These are phyloP conservation scores for Rubia tinctorum DNA, from an alignment of 305 asterid species.

Conservation along the genomic window DNA sequence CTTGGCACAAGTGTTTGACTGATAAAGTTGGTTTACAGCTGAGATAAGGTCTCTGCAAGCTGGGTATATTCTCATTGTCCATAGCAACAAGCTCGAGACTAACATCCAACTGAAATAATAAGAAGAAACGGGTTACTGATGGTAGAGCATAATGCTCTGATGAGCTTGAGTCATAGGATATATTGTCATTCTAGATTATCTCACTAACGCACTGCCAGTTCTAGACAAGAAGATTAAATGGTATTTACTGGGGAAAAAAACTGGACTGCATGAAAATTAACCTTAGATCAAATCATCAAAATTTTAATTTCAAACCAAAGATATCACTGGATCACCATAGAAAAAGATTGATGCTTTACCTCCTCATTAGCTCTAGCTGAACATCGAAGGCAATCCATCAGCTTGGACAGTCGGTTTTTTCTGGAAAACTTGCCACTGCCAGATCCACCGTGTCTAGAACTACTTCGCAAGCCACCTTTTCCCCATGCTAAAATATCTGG, in stretches of 20 bases:
- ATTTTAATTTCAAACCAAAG: neutral
- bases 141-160: neutral
- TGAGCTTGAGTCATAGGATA: neutral
- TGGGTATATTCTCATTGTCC: slow-evolving; percentile 68
- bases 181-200: slow-evolving; percentile 1
- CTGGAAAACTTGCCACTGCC: slow-evolving; percentile 48
- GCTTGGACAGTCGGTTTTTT: slow-evolving; percentile 61
- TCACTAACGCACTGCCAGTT: slow-evolving; percentile 14
- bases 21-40: slow-evolving; percentile 65
- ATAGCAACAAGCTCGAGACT: slow-evolving; percentile 70
- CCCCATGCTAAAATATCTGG: slow-evolving; percentile 89
- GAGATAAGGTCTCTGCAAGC: slow-evolving; percentile 77
- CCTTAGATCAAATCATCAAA: neutral
- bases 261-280: neutral
- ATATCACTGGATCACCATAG: slow-evolving; percentile 7
- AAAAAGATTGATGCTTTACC: slow-evolving; percentile 27
- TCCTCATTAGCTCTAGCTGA: slow-evolving; percentile 55
- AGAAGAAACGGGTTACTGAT: neutral
- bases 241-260: neutral
- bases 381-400: slow-evolving; percentile 59
- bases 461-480: slow-evolving; percentile 85
- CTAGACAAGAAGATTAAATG: slow-evolving; percentile 11
- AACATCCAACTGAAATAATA: slow-evolving; percentile 47
- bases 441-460: slow-evolving; percentile 59
- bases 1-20: slow-evolving; percentile 61